A percentile compares a stretch with the other conserved stretches of the same genome.
These are phyloP conservation scores for Roridomyces roridus DNA, from an alignment of 768 basidiomycete genomes.

Conservation along the genomic window DNA sequence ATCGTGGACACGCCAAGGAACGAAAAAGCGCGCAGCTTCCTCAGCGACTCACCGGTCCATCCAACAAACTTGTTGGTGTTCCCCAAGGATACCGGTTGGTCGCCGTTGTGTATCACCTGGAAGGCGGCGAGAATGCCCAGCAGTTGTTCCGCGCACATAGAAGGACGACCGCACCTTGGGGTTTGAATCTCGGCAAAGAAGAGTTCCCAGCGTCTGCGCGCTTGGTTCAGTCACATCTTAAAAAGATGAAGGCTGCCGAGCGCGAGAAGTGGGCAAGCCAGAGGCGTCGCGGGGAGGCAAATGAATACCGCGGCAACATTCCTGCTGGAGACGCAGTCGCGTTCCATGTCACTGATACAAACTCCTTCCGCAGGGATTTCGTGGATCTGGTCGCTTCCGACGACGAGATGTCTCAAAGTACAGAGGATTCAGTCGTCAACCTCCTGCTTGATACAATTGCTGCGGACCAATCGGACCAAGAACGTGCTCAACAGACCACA, in stretches of 20 bases:
- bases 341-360: neutral
- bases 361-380: neutral
- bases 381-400: neutral
- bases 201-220: neutral
- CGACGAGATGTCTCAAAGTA: neutral
- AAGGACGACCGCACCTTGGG: neutral
- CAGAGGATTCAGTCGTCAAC: neutral
- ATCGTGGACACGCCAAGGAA: constrained; percentile 1
- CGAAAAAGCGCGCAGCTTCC: neutral
- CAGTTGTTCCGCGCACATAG: neutral
- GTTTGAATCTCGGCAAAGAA: neutral
- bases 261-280: neutral
- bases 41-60: neutral
- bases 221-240: neutral
- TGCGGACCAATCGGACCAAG: too few species aligned
- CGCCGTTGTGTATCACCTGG: constrained; percentile 8
- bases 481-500: too few species aligned
- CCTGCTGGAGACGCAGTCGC: neutral
- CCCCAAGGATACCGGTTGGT: neutral
- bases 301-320: neutral
- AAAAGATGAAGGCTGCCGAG: neutral
- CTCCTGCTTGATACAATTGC: neutral
- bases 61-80: neutral
- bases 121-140: constrained; percentile 5
- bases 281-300: neutral